phyloP scores from a whole-genome alignment of 371 early-diverging fungal genomes.

The Circinella minor region DNA sequence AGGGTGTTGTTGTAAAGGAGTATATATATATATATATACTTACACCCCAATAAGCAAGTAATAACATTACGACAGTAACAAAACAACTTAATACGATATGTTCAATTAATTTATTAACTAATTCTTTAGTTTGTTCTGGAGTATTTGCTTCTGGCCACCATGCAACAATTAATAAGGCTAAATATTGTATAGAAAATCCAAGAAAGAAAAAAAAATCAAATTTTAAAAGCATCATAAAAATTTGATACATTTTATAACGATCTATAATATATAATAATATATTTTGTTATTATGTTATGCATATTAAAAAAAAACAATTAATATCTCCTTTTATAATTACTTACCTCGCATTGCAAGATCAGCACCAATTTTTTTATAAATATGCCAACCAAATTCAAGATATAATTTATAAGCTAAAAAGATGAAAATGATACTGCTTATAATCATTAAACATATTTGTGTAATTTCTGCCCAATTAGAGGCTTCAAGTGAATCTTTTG shows the following conservation, averaged over 20 bases:
- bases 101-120: slow-evolving; percentile 41
- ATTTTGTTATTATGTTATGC: no score
- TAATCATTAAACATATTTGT: slow-evolving; percentile 45
- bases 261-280: slow-evolving; percentile 35
- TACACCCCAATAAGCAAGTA: slow-evolving; percentile 80
- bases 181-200: slow-evolving; percentile 86
- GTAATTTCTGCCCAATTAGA: slow-evolving; percentile 54
- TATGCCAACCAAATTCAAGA: slow-evolving; percentile 76
- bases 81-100: slow-evolving; percentile 82
- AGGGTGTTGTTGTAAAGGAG: not conserved
- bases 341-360: slow-evolving; percentile 85
- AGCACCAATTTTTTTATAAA: slow-evolving; percentile 94
- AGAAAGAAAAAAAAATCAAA: slow-evolving; percentile 88
- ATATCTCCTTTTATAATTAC: not conserved
- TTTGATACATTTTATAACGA: slow-evolving; percentile 85
- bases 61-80: slow-evolving; percentile 69
- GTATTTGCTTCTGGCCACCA: slow-evolving; percentile 49
- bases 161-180: slow-evolving; percentile 69
- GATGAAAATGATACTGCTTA: slow-evolving; percentile 35
- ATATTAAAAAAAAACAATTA: no score
- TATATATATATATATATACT: not conserved
- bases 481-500: slow-evolving; percentile 40
- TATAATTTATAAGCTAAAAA: slow-evolving; percentile 54
- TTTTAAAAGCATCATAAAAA: slow-evolving; percentile 87
- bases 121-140: slow-evolving; percentile 62